These are phyloP conservation scores for Clavispora phyllophila DNA, from an alignment of 805 yeast genomes.

Conservation along the genomic window DNA sequence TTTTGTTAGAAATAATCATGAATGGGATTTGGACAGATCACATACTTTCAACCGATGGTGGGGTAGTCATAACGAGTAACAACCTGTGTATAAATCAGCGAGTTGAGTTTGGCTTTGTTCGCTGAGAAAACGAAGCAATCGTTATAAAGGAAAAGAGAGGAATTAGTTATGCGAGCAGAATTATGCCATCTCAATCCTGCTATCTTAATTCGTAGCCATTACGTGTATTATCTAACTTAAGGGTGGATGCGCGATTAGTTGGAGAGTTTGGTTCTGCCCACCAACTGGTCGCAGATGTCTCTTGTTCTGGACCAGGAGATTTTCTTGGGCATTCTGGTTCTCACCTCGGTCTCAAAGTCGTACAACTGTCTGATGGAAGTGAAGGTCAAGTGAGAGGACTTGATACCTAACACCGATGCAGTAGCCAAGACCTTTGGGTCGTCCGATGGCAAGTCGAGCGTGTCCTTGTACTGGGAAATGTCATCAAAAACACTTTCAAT, in stretches of 20 bases:
- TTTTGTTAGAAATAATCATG: conserved; percentile 1
- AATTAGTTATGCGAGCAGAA: too few relatives aligned
- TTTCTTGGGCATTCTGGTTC: conserved; percentile 79
- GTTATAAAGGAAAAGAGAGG: too few relatives aligned
- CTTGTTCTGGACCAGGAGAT: conserved; percentile 79
- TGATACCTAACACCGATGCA: conserved; percentile 80
- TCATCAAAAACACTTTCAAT: conserved; percentile 43
- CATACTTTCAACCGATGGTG: neutral
- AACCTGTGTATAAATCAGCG: neutral
- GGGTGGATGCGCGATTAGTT: neutral
- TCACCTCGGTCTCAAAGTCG: conserved; percentile 80
- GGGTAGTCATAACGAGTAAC: neutral
- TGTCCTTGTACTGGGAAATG: conserved; percentile 20
- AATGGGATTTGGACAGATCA: too few relatives aligned
- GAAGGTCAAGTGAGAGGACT: conserved; percentile 70
- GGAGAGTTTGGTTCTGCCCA: conserved; percentile 48
- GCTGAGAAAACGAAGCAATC: too few relatives aligned
- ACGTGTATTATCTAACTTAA: neutral
- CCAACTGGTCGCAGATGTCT: conserved; percentile 78
- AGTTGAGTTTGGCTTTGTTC: too few relatives aligned
- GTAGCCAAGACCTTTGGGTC: conserved; percentile 39
- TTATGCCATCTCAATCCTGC: too few relatives aligned
- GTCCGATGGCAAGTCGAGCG: conserved; percentile 29
- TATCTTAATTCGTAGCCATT: neutral
- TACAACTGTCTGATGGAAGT: conserved; percentile 70